Evolutionary conservation across 2,329 filamentous ascomycete genomes (phyloP).

Genomic region (Elsinoe batatas): DNA sequence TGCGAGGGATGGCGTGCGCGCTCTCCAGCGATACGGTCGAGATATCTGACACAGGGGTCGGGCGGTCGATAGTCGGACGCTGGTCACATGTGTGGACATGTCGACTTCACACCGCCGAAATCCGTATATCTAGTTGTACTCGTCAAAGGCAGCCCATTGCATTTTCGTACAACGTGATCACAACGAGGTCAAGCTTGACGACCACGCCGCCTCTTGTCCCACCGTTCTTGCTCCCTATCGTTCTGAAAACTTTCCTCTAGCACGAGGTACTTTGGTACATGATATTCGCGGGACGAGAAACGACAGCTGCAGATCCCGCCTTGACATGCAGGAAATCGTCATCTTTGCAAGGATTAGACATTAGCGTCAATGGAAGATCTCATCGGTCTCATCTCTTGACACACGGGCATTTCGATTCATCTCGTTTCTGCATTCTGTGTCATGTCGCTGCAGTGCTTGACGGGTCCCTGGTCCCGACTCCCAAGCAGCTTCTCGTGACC

Average conservation of each 20-base stretch:
- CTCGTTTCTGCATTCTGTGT: conserved; percentile 1
- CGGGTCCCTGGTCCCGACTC: background rate
- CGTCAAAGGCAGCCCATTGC: background rate
- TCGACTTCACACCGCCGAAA: background rate
- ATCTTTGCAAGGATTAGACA: conserved; percentile 3
- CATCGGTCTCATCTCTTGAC: background rate
- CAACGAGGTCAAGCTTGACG: background rate
- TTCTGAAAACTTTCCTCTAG: too few relatives aligned
- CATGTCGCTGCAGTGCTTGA: background rate
- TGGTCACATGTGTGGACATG: background rate
- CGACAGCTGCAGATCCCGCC: background rate
- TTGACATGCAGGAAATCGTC: conserved; percentile 8
- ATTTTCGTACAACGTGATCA: background rate
- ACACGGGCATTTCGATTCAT: background rate
- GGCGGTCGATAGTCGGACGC: background rate
- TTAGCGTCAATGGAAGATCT: conserved; percentile 4
- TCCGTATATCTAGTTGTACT: background rate
- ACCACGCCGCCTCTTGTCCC: background rate
- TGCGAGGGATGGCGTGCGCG: background rate
- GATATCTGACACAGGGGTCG: background rate
- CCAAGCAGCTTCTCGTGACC: background rate
- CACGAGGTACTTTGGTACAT: conserved; percentile 6
- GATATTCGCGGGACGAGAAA: background rate
- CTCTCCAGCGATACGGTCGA: conserved; percentile 1
- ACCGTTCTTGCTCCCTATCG: background rate